Percentiles rank a stretch among this genome's conserved stretches.
phyloP scores from a whole-genome alignment of 495 filamentous ascomycete species.

The Pyronema domesticum region DNA sequence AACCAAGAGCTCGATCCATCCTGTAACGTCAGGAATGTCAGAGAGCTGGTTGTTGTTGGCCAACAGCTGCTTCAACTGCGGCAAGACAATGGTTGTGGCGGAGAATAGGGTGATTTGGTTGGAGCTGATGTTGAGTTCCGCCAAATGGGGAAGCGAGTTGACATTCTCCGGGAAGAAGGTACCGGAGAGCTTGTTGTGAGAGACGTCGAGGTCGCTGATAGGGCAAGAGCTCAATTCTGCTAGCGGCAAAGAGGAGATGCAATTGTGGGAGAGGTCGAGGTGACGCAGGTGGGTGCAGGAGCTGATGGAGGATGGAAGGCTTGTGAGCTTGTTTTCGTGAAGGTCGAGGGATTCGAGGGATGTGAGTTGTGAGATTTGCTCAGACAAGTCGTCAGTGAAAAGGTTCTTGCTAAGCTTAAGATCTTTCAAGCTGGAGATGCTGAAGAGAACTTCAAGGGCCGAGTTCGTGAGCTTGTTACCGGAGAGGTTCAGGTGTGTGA shows the following conservation, averaged over 20 bases:
- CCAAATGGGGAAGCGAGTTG: slow-evolving; percentile 40
- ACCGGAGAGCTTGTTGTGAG: slow-evolving; percentile 61
- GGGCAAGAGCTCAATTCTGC: slow-evolving; percentile 46
- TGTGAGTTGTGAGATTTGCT: slow-evolving; percentile 37
- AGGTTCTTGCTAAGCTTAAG: slow-evolving; percentile 67
- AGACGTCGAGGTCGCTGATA: slow-evolving; percentile 54
- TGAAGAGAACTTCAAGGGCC: slow-evolving; percentile 50
- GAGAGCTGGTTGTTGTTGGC: slow-evolving; percentile 61
- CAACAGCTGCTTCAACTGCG: slow-evolving; percentile 53
- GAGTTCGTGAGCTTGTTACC: slow-evolving; percentile 60
- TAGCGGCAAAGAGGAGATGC: slow-evolving; percentile 50
- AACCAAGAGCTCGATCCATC: slow-evolving; percentile 53
- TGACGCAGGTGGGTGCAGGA: slow-evolving; percentile 47
- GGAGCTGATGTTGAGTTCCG: slow-evolving; percentile 54
- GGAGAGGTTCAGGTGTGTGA: slow-evolving; percentile 72
- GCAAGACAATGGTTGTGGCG: slow-evolving; percentile 39
- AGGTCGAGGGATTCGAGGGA: slow-evolving; percentile 67
- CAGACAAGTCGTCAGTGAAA: slow-evolving; percentile 45
- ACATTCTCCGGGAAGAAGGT: slow-evolving; percentile 47
- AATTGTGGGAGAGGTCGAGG: slow-evolving; percentile 63
- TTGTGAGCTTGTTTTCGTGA: slow-evolving; percentile 60
- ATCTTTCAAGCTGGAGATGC: slow-evolving; percentile 53
- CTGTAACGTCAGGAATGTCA: slow-evolving; percentile 46
- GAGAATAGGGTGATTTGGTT: slow-evolving; percentile 52
- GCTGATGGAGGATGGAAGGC: slow-evolving; percentile 49